These are phyloP conservation scores for Isoetes taiwanensis DNA, from an alignment of 75 land plant species.

Conservation along the genomic window DNA sequence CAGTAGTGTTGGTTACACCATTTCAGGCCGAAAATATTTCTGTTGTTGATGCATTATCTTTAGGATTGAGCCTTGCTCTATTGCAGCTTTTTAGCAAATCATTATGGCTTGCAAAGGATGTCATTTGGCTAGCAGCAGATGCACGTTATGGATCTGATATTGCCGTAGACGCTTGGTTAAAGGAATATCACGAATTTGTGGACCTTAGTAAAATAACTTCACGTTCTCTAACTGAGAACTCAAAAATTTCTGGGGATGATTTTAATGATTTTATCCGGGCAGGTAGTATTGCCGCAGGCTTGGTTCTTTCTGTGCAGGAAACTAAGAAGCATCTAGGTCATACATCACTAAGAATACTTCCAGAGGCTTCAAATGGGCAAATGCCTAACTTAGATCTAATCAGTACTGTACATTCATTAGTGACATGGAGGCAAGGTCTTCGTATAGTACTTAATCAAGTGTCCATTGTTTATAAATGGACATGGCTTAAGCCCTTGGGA, in stretches of 20 bases:
- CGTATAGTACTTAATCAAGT: conserved; percentile 39
- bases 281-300: conserved; percentile 86
- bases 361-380: conserved; percentile 92
- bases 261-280: conserved; percentile 52
- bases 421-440: conserved; percentile 66
- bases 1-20: conserved; percentile 86
- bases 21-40: conserved; percentile 30
- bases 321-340: conserved; percentile 7
- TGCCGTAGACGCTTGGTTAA: conserved; percentile 73
- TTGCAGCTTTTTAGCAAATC: conserved; percentile 46
- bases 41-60: conserved; percentile 37
- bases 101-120: conserved; percentile 86
- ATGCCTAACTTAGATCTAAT: conserved; percentile 95
- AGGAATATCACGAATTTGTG: conserved; percentile 46
- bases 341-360: conserved; percentile 47
- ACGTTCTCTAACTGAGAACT: not conserved
- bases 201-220: not conserved
- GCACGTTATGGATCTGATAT: conserved; percentile 52
- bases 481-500: conserved; percentile 45
- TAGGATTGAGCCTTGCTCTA: conserved; percentile 60
- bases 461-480: conserved; percentile 31
- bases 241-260: not conserved
- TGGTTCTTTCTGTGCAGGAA: conserved; percentile 46
- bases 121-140: conserved; percentile 83
- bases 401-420: conserved; percentile 70